These are phyloP conservation scores for Phenoliferia sp. DNA, from an alignment of 1,284 basidiomycete species.

Conservation along the genomic window DNA sequence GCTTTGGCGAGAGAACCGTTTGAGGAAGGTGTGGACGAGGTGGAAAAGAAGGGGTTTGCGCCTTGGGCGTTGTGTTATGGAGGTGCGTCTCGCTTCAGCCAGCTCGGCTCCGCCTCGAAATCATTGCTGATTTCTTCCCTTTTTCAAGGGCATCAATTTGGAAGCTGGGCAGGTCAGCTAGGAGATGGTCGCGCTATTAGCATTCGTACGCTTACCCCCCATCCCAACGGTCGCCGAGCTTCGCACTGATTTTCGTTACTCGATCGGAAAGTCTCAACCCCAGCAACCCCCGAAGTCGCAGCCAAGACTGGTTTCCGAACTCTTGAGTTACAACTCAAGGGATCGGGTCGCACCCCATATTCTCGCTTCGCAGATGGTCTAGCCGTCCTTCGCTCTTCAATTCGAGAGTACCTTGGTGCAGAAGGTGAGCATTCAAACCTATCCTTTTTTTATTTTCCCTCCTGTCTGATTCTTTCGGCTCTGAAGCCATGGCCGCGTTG, in stretches of 20 bases:
- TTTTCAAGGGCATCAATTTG: conserved; percentile 63
- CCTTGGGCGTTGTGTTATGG: conserved; percentile 82
- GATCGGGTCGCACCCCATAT: conserved; percentile 89
- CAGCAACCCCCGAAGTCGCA: conserved; percentile 36
- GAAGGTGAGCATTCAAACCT: conserved; percentile 40
- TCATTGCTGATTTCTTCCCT: conserved; percentile 41
- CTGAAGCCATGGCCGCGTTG: conserved; percentile 71
- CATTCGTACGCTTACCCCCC: conserved; percentile 53
- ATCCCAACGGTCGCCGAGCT: background rate
- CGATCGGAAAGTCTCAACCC: conserved; percentile 18
- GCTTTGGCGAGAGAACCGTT: conserved; percentile 55
- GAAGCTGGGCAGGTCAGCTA: conserved; percentile 89
- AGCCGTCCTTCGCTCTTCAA: conserved; percentile 83
- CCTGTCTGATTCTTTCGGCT: background rate
- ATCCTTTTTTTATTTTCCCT: background rate
- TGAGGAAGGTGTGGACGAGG: conserved; percentile 39
- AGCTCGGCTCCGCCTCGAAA: background rate
- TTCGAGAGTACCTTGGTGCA: conserved; percentile 65
- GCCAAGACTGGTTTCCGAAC: conserved; percentile 46
- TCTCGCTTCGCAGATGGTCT: conserved; percentile 86
- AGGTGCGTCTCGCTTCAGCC: conserved; percentile 13
- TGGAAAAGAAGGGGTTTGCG: conserved; percentile 54
- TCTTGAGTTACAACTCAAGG: conserved; percentile 81
- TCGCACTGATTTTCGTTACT: background rate
- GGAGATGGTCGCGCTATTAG: conserved; percentile 92